Base-by-base conservation (phyloP, 78 protist genomes). In the Speleostelium caveatum region DNA sequence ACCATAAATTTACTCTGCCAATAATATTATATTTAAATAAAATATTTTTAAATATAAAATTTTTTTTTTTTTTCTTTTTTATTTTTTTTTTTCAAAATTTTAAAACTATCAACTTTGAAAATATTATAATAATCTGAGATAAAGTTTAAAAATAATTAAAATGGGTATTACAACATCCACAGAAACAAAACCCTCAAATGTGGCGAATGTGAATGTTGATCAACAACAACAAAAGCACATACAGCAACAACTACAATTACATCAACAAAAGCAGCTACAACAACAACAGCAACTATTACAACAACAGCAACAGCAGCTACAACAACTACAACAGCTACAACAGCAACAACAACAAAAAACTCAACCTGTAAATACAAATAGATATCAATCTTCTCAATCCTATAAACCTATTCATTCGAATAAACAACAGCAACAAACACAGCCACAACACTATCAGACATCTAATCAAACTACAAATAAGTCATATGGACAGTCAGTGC, bases 111-210 rank as follows among this genome's bases (percentile, higher is more conserved):
- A n/a, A n/a, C n/a, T n/a, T n/a, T n/a, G n/a, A n/a, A n/a, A n/a
- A n/a, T n/a, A n/a, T n/a, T n/a, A n/a, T n/a, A n/a, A n/a, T n/a
- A n/a, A n/a, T n/a, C n/a, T n/a, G n/a, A n/a, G n/a, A n/a, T n/a
- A n/a, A n/a, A n/a, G n/a, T n/a, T n/a, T n/a, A n/a, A n/a, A n/a
- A n/a, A n/a, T n/a, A n/a, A n/a, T n/a, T n/a, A 72, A 53, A 39
- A 83, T 83, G 91, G 91, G 91, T 59, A 83, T 83, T 30, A 68
- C 91, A 69, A 42, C 79, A 17, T 69, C 79, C 0, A 83, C 91
- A 12, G 91, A 83, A 69, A 58, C 32, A 16, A 17, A 53, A 32
- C 5, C 24, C 41, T n/a, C n/a, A 73, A 32, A 35, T 7, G 17
- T 66, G 7, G 22, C 67, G 30, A 55, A 55, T 55, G 17, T 32